These are phyloP conservation scores for Saccharomycopsis oosterbeekiorum DNA, from an alignment of 805 yeast species.

Conservation along the genomic window DNA sequence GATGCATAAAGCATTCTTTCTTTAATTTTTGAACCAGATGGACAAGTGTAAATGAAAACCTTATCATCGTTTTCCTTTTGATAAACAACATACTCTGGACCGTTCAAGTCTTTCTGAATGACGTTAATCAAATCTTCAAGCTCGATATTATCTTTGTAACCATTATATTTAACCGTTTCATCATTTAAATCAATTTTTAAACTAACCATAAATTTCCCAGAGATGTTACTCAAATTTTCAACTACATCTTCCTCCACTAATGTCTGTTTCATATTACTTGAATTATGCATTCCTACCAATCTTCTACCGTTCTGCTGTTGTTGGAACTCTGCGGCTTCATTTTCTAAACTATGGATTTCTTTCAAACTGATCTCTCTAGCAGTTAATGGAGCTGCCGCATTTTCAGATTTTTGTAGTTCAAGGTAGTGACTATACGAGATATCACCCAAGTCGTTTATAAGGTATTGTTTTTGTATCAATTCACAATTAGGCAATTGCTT, in stretches of 20 bases:
- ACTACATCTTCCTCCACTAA: conserved; percentile 24
- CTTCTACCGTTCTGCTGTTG: conserved; percentile 14
- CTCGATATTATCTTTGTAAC: conserved; percentile 20
- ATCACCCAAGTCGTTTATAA: conserved; percentile 50
- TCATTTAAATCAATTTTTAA: conserved; percentile 39
- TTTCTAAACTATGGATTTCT: conserved; percentile 30
- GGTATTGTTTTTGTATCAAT: conserved; percentile 24
- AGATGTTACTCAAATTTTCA: background rate
- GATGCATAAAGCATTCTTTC: conserved; percentile 92
- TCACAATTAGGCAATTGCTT: conserved; percentile 60
- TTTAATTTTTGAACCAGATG: conserved; percentile 80
- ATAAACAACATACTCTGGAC: conserved; percentile 53
- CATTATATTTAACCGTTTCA: conserved; percentile 39
- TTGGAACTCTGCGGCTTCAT: conserved; percentile 30
- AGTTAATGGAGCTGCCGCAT: conserved; percentile 40
- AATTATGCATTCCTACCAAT: conserved; percentile 19
- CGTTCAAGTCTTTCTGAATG: conserved; percentile 26
- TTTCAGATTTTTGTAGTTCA: conserved; percentile 29
- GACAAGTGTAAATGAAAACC: conserved; percentile 77
- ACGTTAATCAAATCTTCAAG: conserved; percentile 25
- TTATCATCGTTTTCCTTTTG: conserved; percentile 30
- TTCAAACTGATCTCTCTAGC: conserved; percentile 46
- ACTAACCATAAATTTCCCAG: conserved; percentile 27
- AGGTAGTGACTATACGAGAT: conserved; percentile 40
- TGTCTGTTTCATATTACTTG: conserved; percentile 11